phyloP scores from a whole-genome alignment of 257 asterid genomes.

The Nicotiana obtusifolia region DNA sequence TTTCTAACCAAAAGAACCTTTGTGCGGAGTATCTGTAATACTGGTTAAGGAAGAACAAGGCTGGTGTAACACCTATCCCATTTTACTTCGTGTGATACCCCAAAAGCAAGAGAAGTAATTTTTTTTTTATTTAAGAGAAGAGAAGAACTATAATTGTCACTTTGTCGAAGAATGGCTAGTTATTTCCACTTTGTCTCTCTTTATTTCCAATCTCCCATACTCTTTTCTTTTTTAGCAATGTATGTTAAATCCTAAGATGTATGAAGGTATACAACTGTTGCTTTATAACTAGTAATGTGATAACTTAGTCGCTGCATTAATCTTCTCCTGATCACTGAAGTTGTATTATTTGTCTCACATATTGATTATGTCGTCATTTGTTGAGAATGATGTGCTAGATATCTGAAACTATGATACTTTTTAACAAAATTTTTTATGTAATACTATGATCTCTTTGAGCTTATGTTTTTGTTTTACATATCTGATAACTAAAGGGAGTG shows the following conservation, averaged over 20 bases:
- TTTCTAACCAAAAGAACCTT: neutral
- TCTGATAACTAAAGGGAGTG: neutral
- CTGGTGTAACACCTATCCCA: neutral
- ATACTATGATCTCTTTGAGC: neutral
- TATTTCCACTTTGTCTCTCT: neutral
- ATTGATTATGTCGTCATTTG: neutral
- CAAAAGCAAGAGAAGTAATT: neutral
- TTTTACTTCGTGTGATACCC: neutral
- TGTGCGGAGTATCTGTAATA: neutral
- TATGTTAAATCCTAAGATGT: neutral
- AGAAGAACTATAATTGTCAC: neutral
- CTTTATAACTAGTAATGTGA: neutral
- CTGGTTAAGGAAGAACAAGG: neutral
- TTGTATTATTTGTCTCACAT: neutral
- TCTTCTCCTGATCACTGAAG: neutral
- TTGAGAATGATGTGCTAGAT: neutral
- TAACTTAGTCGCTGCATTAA: neutral
- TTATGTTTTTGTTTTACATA: neutral
- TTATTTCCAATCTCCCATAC: neutral
- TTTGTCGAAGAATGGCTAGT: neutral
- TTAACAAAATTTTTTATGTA: neutral
- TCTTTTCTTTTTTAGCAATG: neutral
- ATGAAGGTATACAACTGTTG: neutral
- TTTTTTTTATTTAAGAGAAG: neutral
- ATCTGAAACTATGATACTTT: neutral